Percentiles rank a stretch among this genome's conserved stretches.
Evolutionary conservation across 768 basidiomycete genomes (phyloP).

Genomic region (Trametes punicea): DNA sequence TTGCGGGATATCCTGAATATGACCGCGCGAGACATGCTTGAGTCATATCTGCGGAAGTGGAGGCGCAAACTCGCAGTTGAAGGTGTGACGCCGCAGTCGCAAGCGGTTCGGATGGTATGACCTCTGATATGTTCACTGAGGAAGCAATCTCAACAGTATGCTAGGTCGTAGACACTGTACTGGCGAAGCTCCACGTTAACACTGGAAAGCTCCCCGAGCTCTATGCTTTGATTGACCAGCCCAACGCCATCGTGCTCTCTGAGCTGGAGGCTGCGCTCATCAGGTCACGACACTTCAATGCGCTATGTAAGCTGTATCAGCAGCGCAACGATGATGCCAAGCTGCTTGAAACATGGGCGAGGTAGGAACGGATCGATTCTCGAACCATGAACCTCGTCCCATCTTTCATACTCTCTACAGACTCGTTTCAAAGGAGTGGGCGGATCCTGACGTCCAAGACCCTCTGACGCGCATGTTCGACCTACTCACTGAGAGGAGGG

Average conservation of each 20-base stretch:
- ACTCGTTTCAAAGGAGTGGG: constrained; percentile 62
- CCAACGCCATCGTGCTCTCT: constrained; percentile 46
- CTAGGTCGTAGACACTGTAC: constrained; percentile 78
- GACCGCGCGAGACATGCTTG: constrained; percentile 76
- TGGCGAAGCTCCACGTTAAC: constrained; percentile 70
- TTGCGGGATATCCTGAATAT: constrained; percentile 58
- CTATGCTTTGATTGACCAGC: constrained; percentile 52
- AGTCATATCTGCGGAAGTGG: constrained; percentile 61
- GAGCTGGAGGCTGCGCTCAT: constrained; percentile 64
- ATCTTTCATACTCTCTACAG: constrained; percentile 34
- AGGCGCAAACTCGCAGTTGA: constrained; percentile 43
- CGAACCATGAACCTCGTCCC: not conserved
- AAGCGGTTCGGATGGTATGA: constrained; percentile 24
- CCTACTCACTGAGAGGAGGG: constrained; percentile 54
- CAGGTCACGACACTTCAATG: constrained; percentile 51
- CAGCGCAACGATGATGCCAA: constrained; percentile 55
- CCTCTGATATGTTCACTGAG: not conserved
- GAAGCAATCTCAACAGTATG: not conserved
- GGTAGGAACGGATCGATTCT: constrained; percentile 42
- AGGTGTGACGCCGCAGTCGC: constrained; percentile 22
- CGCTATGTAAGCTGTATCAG: constrained; percentile 59
- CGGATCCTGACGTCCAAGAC: constrained; percentile 59
- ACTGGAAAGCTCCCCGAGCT: constrained; percentile 61
- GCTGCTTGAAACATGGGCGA: constrained; percentile 64
- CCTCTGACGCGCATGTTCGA: constrained; percentile 59